Base-by-base conservation (phyloP, 2,329 filamentous ascomycete genomes). In the Paecilomyces niveus region DNA sequence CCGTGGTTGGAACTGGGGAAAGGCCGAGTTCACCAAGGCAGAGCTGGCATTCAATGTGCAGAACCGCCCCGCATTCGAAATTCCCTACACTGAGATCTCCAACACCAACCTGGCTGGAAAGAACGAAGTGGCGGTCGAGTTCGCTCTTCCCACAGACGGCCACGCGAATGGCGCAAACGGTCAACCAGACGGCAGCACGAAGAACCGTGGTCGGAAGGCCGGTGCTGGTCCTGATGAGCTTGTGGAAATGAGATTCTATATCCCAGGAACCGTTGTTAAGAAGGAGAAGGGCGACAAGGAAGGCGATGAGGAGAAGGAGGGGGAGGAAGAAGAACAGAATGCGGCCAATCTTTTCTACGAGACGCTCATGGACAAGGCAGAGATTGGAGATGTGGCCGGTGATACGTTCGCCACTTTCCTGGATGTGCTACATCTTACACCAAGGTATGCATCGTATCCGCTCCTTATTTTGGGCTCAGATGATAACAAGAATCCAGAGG, bases 1-100 rank as follows among this genome's bases (percentile, higher is more conserved):
- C 59, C 87, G 94, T 66, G 94, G 94, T 58, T 99, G 94, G 94
- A 99, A 99, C 74, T 99, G 94, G 95, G 94, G 94, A 69, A 99
- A 97, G 78, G 90, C 91, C 63, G 94, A 99, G 69, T 96, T 99
- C 72, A 88, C 89, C 61, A 96, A 97, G 77, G 89, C 92, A 57
- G 94, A 99, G 78, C 85, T 99, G 58, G 85, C 90, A 31, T 99
- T 99, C 81, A 97, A 92, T 74, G 94, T 99, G 39, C 92, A 96
- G 72, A 99, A 97, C 76, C 87, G 92, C 67, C 94, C 94, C 2
- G 90, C 93, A 4, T 99, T 99, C 74, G 94, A 97, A 76, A 87
- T 99, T 4, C 92, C 95, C 11, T 99, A 97, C 78, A 90, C 92
- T 53, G 94, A 99, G 74, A 95, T 99, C 66, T 92, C 90, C 59